Conservation (phyloP, 2,329 filamentous ascomycete species). For the Lasiodiplodia theobromae region DNA sequence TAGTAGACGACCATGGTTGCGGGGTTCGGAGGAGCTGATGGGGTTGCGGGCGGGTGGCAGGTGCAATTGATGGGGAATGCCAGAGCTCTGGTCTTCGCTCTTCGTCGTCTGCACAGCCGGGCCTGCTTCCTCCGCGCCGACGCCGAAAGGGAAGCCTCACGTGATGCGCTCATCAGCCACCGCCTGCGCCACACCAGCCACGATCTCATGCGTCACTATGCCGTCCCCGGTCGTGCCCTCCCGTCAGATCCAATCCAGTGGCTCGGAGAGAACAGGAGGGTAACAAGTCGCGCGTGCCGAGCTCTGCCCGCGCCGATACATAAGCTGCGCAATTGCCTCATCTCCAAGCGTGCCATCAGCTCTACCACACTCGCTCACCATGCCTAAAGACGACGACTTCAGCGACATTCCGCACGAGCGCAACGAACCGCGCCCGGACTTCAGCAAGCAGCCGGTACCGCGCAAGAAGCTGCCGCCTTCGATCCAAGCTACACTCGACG, state of each 20-base stretch:
- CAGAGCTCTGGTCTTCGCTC: conserved; percentile 28
- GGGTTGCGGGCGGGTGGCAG: conserved; percentile 31
- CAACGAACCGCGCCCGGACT: conserved; percentile 55
- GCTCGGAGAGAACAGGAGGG: conserved; percentile 12
- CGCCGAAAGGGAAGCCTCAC: conserved; percentile 3
- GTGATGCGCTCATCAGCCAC: background rate
- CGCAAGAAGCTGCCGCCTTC: conserved; percentile 61
- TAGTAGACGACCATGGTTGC: conserved; percentile 61
- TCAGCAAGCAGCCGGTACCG: conserved; percentile 53
- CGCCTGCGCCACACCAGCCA: background rate
- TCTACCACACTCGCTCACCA: conserved; percentile 33
- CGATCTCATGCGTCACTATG: conserved; percentile 3
- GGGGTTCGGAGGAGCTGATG: conserved; percentile 37
- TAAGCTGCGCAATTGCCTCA: background rate
- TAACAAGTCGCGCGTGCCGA: background rate
- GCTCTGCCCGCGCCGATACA: conserved; percentile 1
- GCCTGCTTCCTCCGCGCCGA: conserved; percentile 10
- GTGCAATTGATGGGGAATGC: conserved; percentile 25
- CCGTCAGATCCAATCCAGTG: background rate
- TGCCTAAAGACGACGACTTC: conserved; percentile 49
- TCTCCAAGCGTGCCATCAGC: background rate
- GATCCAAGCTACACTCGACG: conserved; percentile 63
- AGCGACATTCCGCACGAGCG: conserved; percentile 52
- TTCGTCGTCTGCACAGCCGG: conserved; percentile 12
- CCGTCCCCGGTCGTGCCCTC: conserved; percentile 17